These are phyloP conservation scores for Ogataea pignaliae DNA, from an alignment of 805 yeast genomes.

Conservation along the genomic window DNA sequence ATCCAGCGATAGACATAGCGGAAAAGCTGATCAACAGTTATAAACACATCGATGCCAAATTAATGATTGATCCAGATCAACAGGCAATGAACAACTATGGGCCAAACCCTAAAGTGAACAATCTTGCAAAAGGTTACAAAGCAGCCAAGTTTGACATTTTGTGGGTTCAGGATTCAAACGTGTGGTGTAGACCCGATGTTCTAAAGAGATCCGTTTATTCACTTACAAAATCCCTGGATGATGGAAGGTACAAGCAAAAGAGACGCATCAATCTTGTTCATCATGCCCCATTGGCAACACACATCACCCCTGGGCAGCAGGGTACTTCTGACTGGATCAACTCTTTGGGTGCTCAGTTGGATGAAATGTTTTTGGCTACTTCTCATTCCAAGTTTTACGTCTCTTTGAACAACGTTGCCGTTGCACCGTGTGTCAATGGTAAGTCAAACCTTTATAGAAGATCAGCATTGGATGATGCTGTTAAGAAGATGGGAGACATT, in stretches of 20 bases:
- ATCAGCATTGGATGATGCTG: slow-evolving; percentile 59
- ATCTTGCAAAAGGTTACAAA: slow-evolving; percentile 74
- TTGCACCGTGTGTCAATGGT: slow-evolving; percentile 91
- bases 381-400: slow-evolving; percentile 84
- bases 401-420: slow-evolving; percentile 63
- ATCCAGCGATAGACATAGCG: slow-evolving; percentile 62
- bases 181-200: slow-evolving; percentile 67
- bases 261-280: slow-evolving; percentile 66
- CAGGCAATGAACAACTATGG: slow-evolving; percentile 50
- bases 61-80: slow-evolving; percentile 44
- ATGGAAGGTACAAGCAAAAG: slow-evolving; percentile 35
- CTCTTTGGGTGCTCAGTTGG: slow-evolving; percentile 62
- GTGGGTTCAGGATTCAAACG: slow-evolving; percentile 86
- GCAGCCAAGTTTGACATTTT: slow-evolving; percentile 66
- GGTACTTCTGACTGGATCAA: slow-evolving; percentile 8
- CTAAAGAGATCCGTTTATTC: slow-evolving; percentile 59
- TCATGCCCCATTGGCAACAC: slow-evolving; percentile 70
- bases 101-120: slow-evolving; percentile 87
- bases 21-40: slow-evolving; percentile 44
- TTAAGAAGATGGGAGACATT: slow-evolving; percentile 33
- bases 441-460: slow-evolving; percentile 75
- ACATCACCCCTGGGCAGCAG: slow-evolving; percentile 4
- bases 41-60: slow-evolving; percentile 52
- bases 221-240: slow-evolving; percentile 44
- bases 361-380: slow-evolving; percentile 80